Base-by-base conservation (phyloP, 768 basidiomycete species). In the Amylocystis lapponica region DNA sequence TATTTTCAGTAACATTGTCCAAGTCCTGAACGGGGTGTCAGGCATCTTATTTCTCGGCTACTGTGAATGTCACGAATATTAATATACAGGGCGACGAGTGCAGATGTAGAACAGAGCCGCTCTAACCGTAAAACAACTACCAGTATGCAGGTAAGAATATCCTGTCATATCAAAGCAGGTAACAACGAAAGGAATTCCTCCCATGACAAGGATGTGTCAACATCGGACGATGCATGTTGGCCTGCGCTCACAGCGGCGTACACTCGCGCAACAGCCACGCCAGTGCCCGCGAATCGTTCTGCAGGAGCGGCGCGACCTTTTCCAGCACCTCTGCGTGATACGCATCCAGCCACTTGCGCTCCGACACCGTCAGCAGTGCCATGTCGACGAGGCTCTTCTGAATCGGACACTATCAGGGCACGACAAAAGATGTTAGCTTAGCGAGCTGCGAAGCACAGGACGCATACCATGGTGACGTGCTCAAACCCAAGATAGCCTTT, bases 401-500 rank as follows among this genome's bases (percentile, higher is more conserved):
- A 14, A 97, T 90, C 0, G 95, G 95, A 50, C 80, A 89, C 85
- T 72, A 43, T 27, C 12, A 47, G 29, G 26, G 31, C 37, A 44
- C 16, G 23, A 40, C 7, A 22, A n/a, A 27, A 37, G 19, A 27
- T 33, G 25, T 30, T 23, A 7, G 63, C 82, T 19, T 2, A 23
- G 8, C n/a, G 3, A 2, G 39, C 13, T 22, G 13, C 14, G 11
- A 17, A 33, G 16, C 13, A 17, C 21, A 23, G 21, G 16, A 19
- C 11, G 38, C 53, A 36, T 36, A 93, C 94, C 76, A 95, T 78
- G 0, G 94, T 97, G 44, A 98, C 71, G 43, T 75, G 70, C 63
- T 97, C 95, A 48, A 95, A 86, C 2, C 80, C 75, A 23, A 96
- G 73, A 63, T 81, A 98, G 2, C 84, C 88, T 51, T 85, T 85